Evolutionary conservation across 2,329 filamentous ascomycete genomes (phyloP).

Genomic region (Pyricularia pennisetigena): DNA sequence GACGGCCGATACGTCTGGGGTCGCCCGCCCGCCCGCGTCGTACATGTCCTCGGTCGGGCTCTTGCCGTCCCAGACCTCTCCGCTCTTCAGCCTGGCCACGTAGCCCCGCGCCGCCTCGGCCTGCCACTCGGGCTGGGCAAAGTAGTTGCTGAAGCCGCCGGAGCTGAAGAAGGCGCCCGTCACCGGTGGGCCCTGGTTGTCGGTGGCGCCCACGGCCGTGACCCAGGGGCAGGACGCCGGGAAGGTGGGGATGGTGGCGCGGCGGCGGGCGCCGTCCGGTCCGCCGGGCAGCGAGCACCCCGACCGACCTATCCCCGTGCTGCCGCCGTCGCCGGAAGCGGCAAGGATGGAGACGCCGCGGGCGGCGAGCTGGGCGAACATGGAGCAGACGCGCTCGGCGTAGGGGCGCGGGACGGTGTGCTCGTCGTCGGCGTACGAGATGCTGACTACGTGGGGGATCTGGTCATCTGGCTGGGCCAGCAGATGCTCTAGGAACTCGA

Average conservation of each 20-base stretch:
- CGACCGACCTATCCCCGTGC: conserved; percentile 24
- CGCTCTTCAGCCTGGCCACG: conserved; percentile 26
- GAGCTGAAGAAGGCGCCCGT: conserved; percentile 33
- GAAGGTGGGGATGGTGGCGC: conserved; percentile 50
- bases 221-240: conserved; percentile 60
- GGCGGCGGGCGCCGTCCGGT: conserved; percentile 47
- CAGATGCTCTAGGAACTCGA: conserved; percentile 42
- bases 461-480: conserved; percentile 30
- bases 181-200: conserved; percentile 22
- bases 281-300: conserved; percentile 39
- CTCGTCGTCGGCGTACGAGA: conserved; percentile 51
- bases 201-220: conserved; percentile 55
- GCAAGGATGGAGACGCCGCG: conserved; percentile 42
- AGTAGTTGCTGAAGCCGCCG: conserved; percentile 44
- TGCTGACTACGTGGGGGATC: conserved; percentile 45
- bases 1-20: conserved; percentile 43
- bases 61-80: conserved; percentile 2
- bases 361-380: conserved; percentile 41
- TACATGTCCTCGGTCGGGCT: conserved; percentile 31
- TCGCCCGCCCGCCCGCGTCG: conserved; percentile 33
- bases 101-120: conserved; percentile 27
- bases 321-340: conserved; percentile 41
- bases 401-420: conserved; percentile 41
- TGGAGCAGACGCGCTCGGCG: conserved; percentile 39
- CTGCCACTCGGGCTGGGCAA: conserved; percentile 35